Conservation (phyloP, 352 stramenopile species). For the Pythium rhizo-oryzae region DNA sequence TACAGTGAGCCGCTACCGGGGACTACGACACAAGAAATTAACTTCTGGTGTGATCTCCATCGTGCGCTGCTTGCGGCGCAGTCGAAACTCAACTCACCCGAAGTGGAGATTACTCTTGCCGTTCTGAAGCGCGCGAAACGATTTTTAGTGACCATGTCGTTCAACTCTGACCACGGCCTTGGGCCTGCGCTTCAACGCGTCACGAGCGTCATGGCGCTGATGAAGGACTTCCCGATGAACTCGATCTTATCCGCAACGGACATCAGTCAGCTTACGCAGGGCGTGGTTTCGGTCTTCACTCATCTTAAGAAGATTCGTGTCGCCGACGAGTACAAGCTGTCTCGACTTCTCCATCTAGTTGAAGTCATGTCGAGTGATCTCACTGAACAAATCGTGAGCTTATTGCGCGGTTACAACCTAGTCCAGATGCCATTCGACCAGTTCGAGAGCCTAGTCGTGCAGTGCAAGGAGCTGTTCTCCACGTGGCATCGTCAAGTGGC, state of each 20-base stretch:
- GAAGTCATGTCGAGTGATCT: constrained; percentile 89
- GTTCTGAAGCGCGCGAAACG: constrained; percentile 93
- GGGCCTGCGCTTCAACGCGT: constrained; percentile 85
- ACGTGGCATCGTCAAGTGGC: constrained; percentile 87
- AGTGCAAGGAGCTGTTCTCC: constrained; percentile 84
- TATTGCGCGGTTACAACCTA: constrained; percentile 83
- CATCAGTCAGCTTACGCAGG: constrained; percentile 82
- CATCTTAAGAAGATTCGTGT: constrained; percentile 92
- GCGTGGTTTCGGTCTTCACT: constrained; percentile 80
- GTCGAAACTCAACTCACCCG: constrained; percentile 83
- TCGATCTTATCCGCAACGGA: constrained; percentile 90
- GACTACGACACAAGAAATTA: constrained; percentile 93
- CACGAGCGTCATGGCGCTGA: constrained; percentile 89
- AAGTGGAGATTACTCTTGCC: constrained; percentile 91
- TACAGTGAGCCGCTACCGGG: constrained; percentile 84
- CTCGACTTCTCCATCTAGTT: constrained; percentile 75
- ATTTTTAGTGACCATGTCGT: constrained; percentile 91
- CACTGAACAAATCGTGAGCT: constrained; percentile 76
- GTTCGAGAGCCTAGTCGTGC: constrained; percentile 74
- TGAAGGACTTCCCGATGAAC: constrained; percentile 94
- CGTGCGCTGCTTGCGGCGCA: constrained; percentile 87
- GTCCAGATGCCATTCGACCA: constrained; percentile 86
- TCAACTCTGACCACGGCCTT: constrained; percentile 90
- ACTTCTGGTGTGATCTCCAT: constrained; percentile 95
- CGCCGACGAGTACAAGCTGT: constrained; percentile 88